Base-by-base conservation (phyloP, 345 rosid genomes). In the Toxicodendron radicans region DNA sequence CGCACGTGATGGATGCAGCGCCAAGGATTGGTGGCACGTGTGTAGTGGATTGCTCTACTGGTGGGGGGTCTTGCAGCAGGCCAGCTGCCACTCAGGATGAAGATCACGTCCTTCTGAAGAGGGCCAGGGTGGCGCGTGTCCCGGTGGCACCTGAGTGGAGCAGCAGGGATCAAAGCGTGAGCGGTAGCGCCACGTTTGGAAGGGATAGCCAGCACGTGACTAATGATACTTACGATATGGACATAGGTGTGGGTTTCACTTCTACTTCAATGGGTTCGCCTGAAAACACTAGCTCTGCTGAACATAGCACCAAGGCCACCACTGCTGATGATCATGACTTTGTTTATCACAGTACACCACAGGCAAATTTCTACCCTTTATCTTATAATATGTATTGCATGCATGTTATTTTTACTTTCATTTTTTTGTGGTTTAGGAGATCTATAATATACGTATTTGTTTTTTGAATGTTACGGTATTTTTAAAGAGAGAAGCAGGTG, bases 281-380 rank as follows among this genome's bases (percentile, higher is more conserved):
- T 24, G 93, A 84, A 33, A 82, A 84, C 72, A 82, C 87, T 43
- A 80, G 85, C 80, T 84, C 83, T 46, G 82, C 66, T 17, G 72
- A 54, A 70, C 84, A 58, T 2, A 56, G 74, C 66, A 78, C 82
- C 52, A 78, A 66, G 66, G 76, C 83, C 35, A 76, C 82, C 70
- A 74, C 84, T 17, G 68, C 52, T 0, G 94, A 89, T 16, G 97
- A 92, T 59, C 88, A 84, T 73, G 99, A 92, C 84, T 88, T 95
- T 20, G 91, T 87, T 67, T 87, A 89, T 65, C 91, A 91, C 82
- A 84, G 85, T 56, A 82, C 84, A 72, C 79, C 87, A 20, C 86
- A 81, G 87, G 98, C 79, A 84, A 69, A 49, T 10, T 32, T 41
- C 58, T 45, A 43, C 13, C 21, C 20, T 38, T 23, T 70, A 45